phyloP scores from a whole-genome alignment of 805 yeast species.

The Candida xiaguanensis region DNA sequence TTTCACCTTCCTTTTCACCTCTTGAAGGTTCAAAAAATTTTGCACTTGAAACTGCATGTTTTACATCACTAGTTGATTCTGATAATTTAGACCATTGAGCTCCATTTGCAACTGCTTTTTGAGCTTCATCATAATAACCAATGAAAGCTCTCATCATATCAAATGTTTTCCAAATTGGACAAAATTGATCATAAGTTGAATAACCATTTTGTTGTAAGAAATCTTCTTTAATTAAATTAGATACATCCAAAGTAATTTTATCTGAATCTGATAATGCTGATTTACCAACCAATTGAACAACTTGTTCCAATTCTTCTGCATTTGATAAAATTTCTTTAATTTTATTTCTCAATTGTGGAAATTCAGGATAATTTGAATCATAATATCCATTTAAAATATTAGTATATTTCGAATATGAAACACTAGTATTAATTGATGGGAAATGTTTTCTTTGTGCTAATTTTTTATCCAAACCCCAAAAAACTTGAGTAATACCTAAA shows the following conservation, averaged over 20 bases:
- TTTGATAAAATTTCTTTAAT: slow-evolving; percentile 91
- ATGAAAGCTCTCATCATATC: slow-evolving; percentile 97
- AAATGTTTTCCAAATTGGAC: slow-evolving; percentile 98
- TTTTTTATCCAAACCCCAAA: slow-evolving; percentile 99
- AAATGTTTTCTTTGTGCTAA: slow-evolving; percentile 99
- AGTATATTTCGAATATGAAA: slow-evolving; percentile 95
- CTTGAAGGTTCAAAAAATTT: slow-evolving; percentile 94
- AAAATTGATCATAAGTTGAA: slow-evolving; percentile 96
- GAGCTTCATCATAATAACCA: slow-evolving; percentile 93
- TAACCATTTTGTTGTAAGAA: slow-evolving; percentile 99
- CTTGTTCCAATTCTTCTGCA: slow-evolving; percentile 98
- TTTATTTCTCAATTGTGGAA: slow-evolving; percentile 84
- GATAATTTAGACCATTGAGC: slow-evolving; percentile 91
- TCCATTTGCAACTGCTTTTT: slow-evolving; percentile 91
- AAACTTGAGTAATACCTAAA: slow-evolving; percentile 98
- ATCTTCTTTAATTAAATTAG: slow-evolving; percentile 90
- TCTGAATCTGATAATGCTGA: slow-evolving; percentile 95
- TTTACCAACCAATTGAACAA: slow-evolving; percentile 98
- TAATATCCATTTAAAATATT: slow-evolving; percentile 81
- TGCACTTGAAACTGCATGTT: slow-evolving; percentile 89
- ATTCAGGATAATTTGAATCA: slow-evolving; percentile 83
- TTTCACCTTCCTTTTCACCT: slow-evolving; percentile 76
- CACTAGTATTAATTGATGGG: slow-evolving; percentile 96
- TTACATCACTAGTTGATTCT: slow-evolving; percentile 86
- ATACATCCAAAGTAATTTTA: slow-evolving; percentile 92